A percentile compares a stretch with the other conserved stretches of the same genome.
These are phyloP conservation scores for Ramularia endophylla DNA, from an alignment of 2,329 filamentous ascomycete species.

Conservation along the genomic window DNA sequence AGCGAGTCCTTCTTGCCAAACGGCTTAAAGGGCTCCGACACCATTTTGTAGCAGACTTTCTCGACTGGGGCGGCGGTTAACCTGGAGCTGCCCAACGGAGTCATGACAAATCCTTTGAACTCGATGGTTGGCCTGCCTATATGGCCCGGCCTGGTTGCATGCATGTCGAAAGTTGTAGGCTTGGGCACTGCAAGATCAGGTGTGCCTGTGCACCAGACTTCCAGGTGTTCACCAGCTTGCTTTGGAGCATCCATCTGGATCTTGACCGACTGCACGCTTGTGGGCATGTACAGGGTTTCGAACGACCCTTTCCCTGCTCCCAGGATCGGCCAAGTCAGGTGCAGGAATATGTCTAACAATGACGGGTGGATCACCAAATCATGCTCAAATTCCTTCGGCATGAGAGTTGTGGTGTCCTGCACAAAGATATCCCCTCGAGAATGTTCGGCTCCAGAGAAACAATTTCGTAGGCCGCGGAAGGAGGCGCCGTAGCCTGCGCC, in stretches of 20 bases:
- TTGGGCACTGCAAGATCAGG: background rate
- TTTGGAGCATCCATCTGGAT: conserved; percentile 2
- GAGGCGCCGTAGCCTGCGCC: background rate
- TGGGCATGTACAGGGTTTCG: conserved; percentile 2
- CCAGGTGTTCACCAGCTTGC: conserved; percentile 13
- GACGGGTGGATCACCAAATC: background rate
- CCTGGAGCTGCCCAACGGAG: background rate
- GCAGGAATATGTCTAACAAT: conserved; percentile 4
- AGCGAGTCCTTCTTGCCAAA: background rate
- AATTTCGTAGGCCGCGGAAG: background rate
- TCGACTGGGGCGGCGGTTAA: background rate
- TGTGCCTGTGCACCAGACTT: background rate
- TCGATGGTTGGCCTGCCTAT: background rate
- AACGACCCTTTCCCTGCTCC: conserved; percentile 1
- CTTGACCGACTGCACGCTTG: background rate
- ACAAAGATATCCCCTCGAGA: background rate
- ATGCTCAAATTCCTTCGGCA: background rate
- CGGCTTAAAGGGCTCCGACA: background rate
- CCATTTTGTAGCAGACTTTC: conserved; percentile 1
- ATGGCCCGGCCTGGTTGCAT: conserved; percentile 1
- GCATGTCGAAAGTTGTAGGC: conserved; percentile 1
- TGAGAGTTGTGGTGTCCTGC: conserved; percentile 1
- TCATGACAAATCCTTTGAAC: conserved; percentile 1
- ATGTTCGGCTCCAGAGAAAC: background rate
- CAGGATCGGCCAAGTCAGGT: conserved; percentile 1